Percentiles rank a stretch among this genome's conserved stretches.
Conservation (phyloP, 805 yeast genomes). For the Lachancea lanzarotensis region DNA sequence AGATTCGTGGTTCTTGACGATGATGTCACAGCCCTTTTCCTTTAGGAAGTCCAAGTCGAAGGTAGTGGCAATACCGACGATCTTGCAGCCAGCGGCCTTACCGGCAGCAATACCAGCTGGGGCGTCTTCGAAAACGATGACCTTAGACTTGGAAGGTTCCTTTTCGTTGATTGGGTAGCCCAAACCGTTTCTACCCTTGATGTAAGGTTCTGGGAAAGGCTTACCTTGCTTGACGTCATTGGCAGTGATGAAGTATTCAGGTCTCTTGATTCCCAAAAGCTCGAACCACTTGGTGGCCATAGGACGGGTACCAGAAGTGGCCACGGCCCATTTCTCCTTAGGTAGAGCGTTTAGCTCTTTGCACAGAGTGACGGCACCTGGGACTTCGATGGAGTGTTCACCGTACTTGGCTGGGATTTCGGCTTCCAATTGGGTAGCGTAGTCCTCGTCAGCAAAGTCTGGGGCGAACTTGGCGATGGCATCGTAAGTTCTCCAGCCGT, state of each 20-base stretch:
- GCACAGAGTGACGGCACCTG: constrained; percentile 66
- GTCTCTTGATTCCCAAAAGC: constrained; percentile 53
- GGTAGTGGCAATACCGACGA: constrained; percentile 78
- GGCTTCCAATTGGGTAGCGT: constrained; percentile 61
- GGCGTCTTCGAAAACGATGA: constrained; percentile 80
- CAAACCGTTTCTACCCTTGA: constrained; percentile 42
- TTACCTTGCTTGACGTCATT: constrained; percentile 74
- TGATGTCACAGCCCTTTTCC: constrained; percentile 74
- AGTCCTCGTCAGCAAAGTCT: constrained; percentile 58
- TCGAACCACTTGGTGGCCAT: constrained; percentile 77
- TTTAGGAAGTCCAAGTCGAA: constrained; percentile 63
- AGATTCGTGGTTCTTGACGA: constrained; percentile 63
- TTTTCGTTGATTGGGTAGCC: constrained; percentile 34
- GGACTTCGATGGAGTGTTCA: constrained; percentile 64
- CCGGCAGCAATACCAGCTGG: constrained; percentile 86
- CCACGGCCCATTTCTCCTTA: constrained; percentile 72
- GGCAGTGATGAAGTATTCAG: constrained; percentile 75
- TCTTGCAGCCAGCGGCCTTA: constrained; percentile 73
- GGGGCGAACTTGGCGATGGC: constrained; percentile 71
- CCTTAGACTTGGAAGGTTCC: constrained; percentile 35
- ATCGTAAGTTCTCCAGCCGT: constrained; percentile 80
- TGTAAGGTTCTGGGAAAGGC: constrained; percentile 83
- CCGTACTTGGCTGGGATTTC: constrained; percentile 68
- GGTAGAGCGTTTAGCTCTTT: constrained; percentile 46
- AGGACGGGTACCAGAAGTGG: constrained; percentile 73